Base-by-base conservation (phyloP, 73 alveolate species). In the Halteria grandinella region DNA sequence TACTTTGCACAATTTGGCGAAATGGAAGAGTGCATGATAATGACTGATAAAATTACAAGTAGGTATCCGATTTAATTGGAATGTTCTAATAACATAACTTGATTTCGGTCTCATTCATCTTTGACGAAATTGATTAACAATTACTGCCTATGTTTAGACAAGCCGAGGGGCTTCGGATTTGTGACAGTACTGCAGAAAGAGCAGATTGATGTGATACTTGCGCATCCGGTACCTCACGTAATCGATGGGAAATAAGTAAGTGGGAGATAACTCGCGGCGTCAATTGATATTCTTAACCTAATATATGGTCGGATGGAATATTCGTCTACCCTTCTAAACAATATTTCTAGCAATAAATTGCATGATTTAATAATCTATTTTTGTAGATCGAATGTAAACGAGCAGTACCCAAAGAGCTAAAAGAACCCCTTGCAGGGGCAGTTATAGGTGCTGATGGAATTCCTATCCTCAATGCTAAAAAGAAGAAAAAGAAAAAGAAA, bases 121-220 rank as follows among this genome's bases (percentile, higher is more conserved):
- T 36, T 37, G 12, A 40, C 41, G 12, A 33, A 7, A 15, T 44
- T 41, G 3, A 44, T 15, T 39, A 11, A 39, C 15, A 11, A 39
- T 39, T 11, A 39, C 18, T 39, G 10, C n/a, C 58, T 66, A n/a
- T 39, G 14, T 28, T 7, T 43, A 63, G 88, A 47, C 29, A 43
- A 63, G 48, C 60, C 88, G 3, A 36, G 90, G 39, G 83, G 90
- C 36, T 79, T 79, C 39, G 90, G 78, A 8, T 79, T 79, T 39
- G 85, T 79, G 2, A 69, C n/a, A n/a, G n/a, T 55, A 3, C 28
- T 64, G 73, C 27, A 40, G 12, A 24, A 47, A 23, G 43, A 37
- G 1, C 44, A 64, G 36, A 27, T 29, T 18, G 66, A 55, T 18
- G 81, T 17, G 3, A 25, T 18, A 23, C 40, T 75, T 45, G 34